phyloP scores from a whole-genome alignment of 495 filamentous ascomycete genomes.

The Amniculicola lignicola region DNA sequence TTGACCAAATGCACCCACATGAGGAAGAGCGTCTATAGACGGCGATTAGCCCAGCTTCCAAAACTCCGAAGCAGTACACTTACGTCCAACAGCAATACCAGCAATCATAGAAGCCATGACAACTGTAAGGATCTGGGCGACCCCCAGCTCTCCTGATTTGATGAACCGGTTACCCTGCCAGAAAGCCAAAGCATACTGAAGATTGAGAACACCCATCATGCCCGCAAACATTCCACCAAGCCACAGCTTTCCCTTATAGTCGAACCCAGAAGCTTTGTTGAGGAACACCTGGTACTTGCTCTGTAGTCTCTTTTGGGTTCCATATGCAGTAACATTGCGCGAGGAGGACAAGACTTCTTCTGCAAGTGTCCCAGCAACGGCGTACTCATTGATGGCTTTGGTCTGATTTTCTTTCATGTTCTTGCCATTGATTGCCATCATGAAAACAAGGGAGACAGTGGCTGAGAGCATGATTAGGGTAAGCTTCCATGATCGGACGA shows the following conservation, averaged over 20 bases:
- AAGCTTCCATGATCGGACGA: constrained; percentile 41
- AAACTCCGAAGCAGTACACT: neutral
- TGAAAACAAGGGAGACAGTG: constrained; percentile 66
- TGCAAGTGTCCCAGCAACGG: constrained; percentile 79
- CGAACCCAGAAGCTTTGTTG: constrained; percentile 67
- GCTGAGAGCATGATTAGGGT: constrained; percentile 78
- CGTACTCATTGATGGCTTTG: constrained; percentile 71
- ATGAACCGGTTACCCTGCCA: constrained; percentile 89
- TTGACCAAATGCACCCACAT: constrained; percentile 78
- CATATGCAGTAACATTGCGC: constrained; percentile 88
- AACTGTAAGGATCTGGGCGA: constrained; percentile 66
- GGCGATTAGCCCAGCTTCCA: neutral
- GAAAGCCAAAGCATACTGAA: constrained; percentile 84
- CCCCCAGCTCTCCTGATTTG: constrained; percentile 59
- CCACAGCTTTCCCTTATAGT: constrained; percentile 67
- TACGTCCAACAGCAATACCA: constrained; percentile 77
- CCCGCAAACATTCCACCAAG: constrained; percentile 73
- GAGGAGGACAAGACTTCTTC: constrained; percentile 95
- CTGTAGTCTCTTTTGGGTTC: constrained; percentile 84
- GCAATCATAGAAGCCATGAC: constrained; percentile 88
- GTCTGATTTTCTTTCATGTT: constrained; percentile 81
- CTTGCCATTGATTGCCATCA: constrained; percentile 67
- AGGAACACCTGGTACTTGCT: constrained; percentile 78
- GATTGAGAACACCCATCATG: constrained; percentile 79
- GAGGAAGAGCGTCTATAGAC: constrained; percentile 68